These are phyloP conservation scores for Cyberlindnera japonica DNA, from an alignment of 805 yeast species.

Conservation along the genomic window DNA sequence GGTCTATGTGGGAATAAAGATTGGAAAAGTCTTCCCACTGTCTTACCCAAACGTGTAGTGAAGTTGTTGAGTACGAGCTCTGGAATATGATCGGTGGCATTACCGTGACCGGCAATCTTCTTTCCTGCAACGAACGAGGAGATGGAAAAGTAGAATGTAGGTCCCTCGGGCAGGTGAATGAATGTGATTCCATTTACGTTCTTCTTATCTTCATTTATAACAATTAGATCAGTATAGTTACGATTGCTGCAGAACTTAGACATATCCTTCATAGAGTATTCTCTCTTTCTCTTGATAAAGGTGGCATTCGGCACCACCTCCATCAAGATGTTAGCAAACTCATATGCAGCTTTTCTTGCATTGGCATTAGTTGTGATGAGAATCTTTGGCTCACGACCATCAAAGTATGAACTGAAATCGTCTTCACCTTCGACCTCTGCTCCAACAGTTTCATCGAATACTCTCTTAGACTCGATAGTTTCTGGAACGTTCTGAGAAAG, in stretches of 20 bases:
- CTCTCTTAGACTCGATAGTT: slow-evolving; percentile 29
- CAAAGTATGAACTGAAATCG: slow-evolving; percentile 27
- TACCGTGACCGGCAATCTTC: slow-evolving; percentile 81
- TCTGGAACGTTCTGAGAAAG: slow-evolving; percentile 35
- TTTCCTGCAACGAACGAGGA: slow-evolving; percentile 74
- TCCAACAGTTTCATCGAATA: slow-evolving; percentile 27
- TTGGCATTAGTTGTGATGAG: slow-evolving; percentile 83
- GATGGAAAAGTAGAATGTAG: slow-evolving; percentile 87
- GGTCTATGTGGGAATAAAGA: slow-evolving; percentile 90
- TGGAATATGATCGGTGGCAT: slow-evolving; percentile 86
- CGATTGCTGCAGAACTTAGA: slow-evolving; percentile 77
- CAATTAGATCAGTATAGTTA: slow-evolving; percentile 82
- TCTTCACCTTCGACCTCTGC: slow-evolving; percentile 29
- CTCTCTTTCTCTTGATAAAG: slow-evolving; percentile 82
- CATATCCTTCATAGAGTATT: slow-evolving; percentile 82
- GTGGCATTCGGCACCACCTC: slow-evolving; percentile 83
- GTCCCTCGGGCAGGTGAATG: slow-evolving; percentile 92
- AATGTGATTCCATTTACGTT: slow-evolving; percentile 88
- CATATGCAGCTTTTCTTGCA: slow-evolving; percentile 84
- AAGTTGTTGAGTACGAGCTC: slow-evolving; percentile 91
- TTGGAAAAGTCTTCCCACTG: slow-evolving; percentile 90
- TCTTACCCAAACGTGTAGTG: slow-evolving; percentile 86
- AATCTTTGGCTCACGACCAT: slow-evolving; percentile 62
- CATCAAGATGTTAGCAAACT: slow-evolving; percentile 80
- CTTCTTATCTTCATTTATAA: slow-evolving; percentile 92